Conservation (phyloP, 305 asterid genomes). For the Fraxinus nigra region DNA sequence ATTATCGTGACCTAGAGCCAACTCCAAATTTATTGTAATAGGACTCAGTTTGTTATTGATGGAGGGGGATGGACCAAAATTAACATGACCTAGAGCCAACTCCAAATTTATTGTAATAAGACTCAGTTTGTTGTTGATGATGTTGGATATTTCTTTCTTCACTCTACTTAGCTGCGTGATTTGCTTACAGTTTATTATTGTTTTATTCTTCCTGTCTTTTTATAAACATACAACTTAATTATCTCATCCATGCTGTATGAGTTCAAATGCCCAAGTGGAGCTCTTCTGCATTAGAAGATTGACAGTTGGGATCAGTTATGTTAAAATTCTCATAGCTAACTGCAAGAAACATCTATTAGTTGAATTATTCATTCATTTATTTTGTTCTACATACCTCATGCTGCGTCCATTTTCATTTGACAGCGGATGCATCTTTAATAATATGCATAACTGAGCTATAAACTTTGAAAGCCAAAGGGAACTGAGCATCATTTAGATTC, state of each 20-base stretch:
- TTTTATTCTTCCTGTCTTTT: neutral
- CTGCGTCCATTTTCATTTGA: neutral
- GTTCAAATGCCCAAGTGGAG: neutral
- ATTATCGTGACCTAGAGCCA: neutral
- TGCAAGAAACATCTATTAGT: neutral
- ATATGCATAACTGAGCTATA: neutral
- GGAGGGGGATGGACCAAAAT: too few relatives aligned
- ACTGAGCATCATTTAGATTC: neutral
- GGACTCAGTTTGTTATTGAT: neutral
- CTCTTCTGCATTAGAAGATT: neutral
- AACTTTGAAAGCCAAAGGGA: neutral
- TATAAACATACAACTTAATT: neutral
- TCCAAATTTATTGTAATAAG: too few relatives aligned
- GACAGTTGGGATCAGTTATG: neutral
- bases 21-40: neutral
- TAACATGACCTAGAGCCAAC: too few relatives aligned
- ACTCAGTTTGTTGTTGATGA: neutral
- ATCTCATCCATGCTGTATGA: neutral
- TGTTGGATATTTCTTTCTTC: neutral
- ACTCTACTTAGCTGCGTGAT: neutral
- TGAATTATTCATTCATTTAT: neutral
- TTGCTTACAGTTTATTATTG: neutral
- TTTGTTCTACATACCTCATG: neutral
- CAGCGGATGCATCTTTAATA: neutral
- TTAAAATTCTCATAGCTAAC: neutral